phyloP scores from a whole-genome alignment of 176 grass and related monocot species.

The Themeda triandra region DNA sequence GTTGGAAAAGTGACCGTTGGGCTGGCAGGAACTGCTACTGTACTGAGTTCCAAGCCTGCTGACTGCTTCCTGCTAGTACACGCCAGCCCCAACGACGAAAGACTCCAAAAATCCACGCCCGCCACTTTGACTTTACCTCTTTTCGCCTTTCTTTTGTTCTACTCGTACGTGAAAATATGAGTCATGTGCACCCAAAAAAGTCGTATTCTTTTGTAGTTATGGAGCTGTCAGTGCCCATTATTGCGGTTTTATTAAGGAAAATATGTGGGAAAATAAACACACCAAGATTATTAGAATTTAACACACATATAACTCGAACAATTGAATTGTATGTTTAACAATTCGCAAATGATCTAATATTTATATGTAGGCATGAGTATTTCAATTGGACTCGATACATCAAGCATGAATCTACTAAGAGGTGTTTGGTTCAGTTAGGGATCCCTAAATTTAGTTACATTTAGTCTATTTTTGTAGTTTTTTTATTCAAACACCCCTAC shows the following conservation, averaged over 20 bases:
- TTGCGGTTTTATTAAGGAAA: not conserved
- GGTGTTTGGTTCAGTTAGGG: too few relatives aligned
- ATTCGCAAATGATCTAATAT: too few relatives aligned
- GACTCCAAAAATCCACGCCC: not conserved
- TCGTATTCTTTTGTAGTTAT: slow-evolving; percentile 5
- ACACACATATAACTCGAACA: too few relatives aligned
- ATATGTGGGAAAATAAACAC: not conserved
- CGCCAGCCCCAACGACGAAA: not conserved
- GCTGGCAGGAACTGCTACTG: slow-evolving; percentile 22
- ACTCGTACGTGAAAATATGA: not conserved
- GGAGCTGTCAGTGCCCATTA: not conserved
- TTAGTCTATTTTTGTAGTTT: too few relatives aligned
- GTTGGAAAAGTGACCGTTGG: slow-evolving; percentile 39
- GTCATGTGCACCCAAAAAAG: slow-evolving; percentile 7
- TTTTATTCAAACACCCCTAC: too few relatives aligned
- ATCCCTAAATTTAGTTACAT: too few relatives aligned
- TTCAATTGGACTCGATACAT: too few relatives aligned
- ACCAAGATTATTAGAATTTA: too few relatives aligned
- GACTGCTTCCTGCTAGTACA: not conserved
- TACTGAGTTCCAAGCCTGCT: too few relatives aligned
- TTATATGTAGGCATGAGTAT: too few relatives aligned
- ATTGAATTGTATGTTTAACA: too few relatives aligned
- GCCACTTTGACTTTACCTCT: slow-evolving; percentile 15
- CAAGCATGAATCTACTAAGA: too few relatives aligned
- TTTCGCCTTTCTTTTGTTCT: not conserved